These are phyloP conservation scores for Pneumocystis sp. DNA, from an alignment of 1,139 yeast species.

Conservation along the genomic window DNA sequence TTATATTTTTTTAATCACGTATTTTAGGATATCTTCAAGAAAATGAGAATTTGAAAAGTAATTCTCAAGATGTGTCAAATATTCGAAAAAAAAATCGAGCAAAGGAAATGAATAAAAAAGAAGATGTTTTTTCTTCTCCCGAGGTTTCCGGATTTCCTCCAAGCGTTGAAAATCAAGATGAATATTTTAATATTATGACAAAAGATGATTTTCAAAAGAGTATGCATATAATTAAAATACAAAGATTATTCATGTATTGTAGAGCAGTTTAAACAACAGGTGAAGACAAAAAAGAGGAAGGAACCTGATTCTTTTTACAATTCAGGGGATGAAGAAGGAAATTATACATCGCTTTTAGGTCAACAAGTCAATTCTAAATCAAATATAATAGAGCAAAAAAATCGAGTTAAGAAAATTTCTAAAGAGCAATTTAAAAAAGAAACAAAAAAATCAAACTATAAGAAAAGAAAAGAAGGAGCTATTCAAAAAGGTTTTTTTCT, in stretches of 20 bases:
- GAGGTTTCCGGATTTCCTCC: not conserved
- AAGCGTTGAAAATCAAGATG: not conserved
- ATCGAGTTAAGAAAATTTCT: not conserved
- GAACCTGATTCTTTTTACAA: not conserved
- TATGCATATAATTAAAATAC: not conserved
- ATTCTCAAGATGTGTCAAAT: not conserved
- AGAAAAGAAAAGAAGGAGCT: not conserved
- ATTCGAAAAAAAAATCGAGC: not conserved
- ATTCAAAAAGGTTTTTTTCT: not conserved
- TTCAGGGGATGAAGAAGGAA: not conserved
- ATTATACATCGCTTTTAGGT: not conserved
- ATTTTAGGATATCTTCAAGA: not conserved
- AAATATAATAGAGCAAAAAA: not conserved
- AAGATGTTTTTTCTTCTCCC: not conserved
- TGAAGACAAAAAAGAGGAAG: not conserved
- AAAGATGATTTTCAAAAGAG: not conserved
- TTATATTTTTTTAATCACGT: not conserved
- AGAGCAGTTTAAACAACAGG: not conserved
- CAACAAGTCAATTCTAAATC: not conserved
- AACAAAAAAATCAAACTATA: not conserved
- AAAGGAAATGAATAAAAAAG: not conserved
- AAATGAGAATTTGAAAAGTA: not conserved
- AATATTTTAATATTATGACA: not conserved
- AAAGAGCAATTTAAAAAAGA: not conserved
- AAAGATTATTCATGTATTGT: not conserved